Evolutionary conservation across 805 yeast species (phyloP).

Genomic region (Yarrowia keelungensis): DNA sequence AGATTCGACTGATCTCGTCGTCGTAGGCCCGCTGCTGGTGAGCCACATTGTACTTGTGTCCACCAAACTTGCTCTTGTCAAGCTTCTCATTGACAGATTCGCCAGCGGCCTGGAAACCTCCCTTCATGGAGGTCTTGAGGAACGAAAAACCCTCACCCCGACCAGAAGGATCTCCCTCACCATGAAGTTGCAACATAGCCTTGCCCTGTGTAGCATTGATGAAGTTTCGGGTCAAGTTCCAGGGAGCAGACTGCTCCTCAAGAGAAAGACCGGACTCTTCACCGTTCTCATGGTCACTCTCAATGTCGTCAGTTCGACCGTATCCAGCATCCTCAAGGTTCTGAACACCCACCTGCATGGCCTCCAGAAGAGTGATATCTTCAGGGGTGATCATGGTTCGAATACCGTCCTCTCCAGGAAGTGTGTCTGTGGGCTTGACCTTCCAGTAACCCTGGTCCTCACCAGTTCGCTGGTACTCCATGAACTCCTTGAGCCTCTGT

Average conservation of each 20-base stretch:
- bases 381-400: conserved; percentile 90
- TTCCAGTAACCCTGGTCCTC: conserved; percentile 97
- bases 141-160: conserved; percentile 89
- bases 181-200: conserved; percentile 93
- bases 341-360: conserved; percentile 95
- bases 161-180: conserved; percentile 94
- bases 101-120: conserved; percentile 69
- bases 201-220: conserved; percentile 94
- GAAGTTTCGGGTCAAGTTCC: conserved; percentile 93
- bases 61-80: conserved; percentile 57
- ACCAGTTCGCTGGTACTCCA: conserved; percentile 96
- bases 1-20: conserved; percentile 83
- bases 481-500: conserved; percentile 92
- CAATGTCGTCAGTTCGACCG: conserved; percentile 52
- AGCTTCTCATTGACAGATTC: conserved; percentile 52
- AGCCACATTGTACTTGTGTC: conserved; percentile 81
- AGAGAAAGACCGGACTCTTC: conserved; percentile 59
- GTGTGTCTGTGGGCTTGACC: conserved; percentile 66
- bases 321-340: conserved; percentile 78
- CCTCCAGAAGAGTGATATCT: conserved; percentile 82
- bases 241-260: conserved; percentile 88
- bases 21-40: conserved; percentile 90
- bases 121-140: conserved; percentile 91
- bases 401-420: conserved; percentile 78
- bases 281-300: conserved; percentile 45